Evolutionary conservation across 768 basidiomycete species (phyloP), one percentile per base, ranked within the genome.

Genomic region (Leccinum pellstonianum): DNA sequence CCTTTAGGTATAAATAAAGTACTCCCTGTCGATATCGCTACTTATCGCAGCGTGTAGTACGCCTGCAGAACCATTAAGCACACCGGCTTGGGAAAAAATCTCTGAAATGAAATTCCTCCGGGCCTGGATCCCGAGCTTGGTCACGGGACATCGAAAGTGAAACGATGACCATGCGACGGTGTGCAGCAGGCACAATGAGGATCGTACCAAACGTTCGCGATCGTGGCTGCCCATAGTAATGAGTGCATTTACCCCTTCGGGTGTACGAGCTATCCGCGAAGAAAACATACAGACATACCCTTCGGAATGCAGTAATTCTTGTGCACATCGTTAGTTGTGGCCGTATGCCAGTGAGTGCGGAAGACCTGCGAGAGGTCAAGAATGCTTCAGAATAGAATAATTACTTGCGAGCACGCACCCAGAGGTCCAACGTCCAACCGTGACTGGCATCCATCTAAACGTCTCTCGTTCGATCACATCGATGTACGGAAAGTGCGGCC

Each of bases 101-200:
- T 33, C 64, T 15, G 66, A 57, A 8, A 58, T 43, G 27, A 0
- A 66, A 67, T 19, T 48, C n/a, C 8, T 54, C 50, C 19, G 56
- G 43, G 27, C 62, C 33, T 14, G 56, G 64, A 31, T 64, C 64
- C 10, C 55, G 60, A 23, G 35, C 23, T 46, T 64, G 60, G n/a
- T 67, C 62, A 25, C 55, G 55, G 3, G 57, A 27, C 35, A 66
- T 64, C n/a, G 11, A 19, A 12, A 19, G 19, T 46, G 52, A 35
- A 29, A 37, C n/a, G 19, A n/a, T 27, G 5, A 12, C 3, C 1
- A n/a, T 6, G 8, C 10, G 10, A 15, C 10, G 6, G n/a, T 19
- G 11, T 21, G 23, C 6, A 11, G 33, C 33, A 35, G 33, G 25
- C 9, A 17, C 1, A 35, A 12, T n/a, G n/a, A 12, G 5, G 17